Evolutionary conservation across 768 basidiomycete species (phyloP).

Genomic region (Suillus weaverae): DNA sequence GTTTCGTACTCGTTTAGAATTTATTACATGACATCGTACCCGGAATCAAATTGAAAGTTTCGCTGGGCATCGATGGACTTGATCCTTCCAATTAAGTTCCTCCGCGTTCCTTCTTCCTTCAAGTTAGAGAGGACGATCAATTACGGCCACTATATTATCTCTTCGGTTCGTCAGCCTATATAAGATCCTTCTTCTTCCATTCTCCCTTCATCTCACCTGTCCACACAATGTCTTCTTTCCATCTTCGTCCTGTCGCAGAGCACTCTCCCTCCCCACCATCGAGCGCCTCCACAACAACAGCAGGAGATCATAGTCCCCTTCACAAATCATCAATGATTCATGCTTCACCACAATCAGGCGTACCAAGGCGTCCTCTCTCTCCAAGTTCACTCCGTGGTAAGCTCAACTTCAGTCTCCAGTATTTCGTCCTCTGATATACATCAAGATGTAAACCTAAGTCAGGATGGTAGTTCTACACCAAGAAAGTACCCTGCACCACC

Average conservation of each 20-base stretch:
- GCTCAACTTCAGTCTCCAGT: slow-evolving; percentile 8
- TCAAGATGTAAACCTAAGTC: slow-evolving; percentile 65
- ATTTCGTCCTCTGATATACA: slow-evolving; percentile 15
- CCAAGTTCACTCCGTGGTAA: slow-evolving; percentile 64
- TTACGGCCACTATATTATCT: slow-evolving; percentile 19
- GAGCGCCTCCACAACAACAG: slow-evolving; percentile 47
- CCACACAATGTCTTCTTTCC: slow-evolving; percentile 39
- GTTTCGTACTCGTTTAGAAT: slow-evolving; percentile 1
- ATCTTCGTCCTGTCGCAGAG: slow-evolving; percentile 57
- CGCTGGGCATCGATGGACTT: slow-evolving; percentile 16
- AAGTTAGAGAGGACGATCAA: slow-evolving; percentile 24
- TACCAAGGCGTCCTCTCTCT: slow-evolving; percentile 57
- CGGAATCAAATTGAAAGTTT: slow-evolving; percentile 23
- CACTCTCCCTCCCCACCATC: slow-evolving; percentile 54
- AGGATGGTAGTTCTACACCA: slow-evolving; percentile 46
- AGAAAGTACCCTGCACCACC: slow-evolving; percentile 74
- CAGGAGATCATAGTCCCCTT: slow-evolving; percentile 42
- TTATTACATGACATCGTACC: slow-evolving; percentile 4
- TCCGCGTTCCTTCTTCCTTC: slow-evolving; percentile 14
- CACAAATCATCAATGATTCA: slow-evolving; percentile 23
- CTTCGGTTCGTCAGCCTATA: slow-evolving; percentile 18
- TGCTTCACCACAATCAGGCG: slow-evolving; percentile 33
- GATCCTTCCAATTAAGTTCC: slow-evolving; percentile 18
- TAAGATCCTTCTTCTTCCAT: slow-evolving; percentile 16
- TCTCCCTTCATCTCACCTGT: slow-evolving; percentile 13